Percentiles rank a stretch among this genome's conserved stretches.
Conservation (phyloP, 83 land plant genomes). For the Larix sibirica region DNA sequence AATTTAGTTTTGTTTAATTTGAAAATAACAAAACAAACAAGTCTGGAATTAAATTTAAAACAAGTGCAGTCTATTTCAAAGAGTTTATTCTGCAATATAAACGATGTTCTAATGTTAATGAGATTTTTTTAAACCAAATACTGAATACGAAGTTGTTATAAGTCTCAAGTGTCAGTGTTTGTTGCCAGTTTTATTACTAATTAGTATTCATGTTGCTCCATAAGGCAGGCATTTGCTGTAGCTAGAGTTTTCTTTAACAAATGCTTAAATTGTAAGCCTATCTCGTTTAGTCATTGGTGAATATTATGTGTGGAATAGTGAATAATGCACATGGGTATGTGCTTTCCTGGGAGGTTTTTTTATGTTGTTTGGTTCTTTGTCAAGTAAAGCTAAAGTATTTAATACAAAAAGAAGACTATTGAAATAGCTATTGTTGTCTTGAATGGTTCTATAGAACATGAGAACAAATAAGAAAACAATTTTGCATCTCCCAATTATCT, state of each 20-base stretch:
- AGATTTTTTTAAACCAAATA: conserved; percentile 75
- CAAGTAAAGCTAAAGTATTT: no score
- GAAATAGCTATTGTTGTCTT: no score
- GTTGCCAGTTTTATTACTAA: conserved; percentile 66
- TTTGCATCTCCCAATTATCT: no score
- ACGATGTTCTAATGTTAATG: conserved; percentile 73
- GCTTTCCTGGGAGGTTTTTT: no score
- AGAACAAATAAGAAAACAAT: no score
- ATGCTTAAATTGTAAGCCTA: conserved; percentile 93
- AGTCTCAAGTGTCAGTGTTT: conserved; percentile 87
- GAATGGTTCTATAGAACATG: no score
- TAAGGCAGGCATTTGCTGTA: conserved; percentile 72
- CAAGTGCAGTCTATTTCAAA: background rate
- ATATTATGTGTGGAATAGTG: no score
- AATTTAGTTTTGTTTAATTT: background rate
- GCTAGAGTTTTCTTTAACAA: conserved; percentile 88
- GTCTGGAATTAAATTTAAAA: background rate
- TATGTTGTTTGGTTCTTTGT: no score
- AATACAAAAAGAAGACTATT: no score
- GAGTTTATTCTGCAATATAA: conserved; percentile 66
- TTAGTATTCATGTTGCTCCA: conserved; percentile 66
- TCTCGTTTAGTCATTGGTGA: conserved; percentile 16
- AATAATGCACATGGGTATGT: no score
- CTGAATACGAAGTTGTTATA: conserved; percentile 79
- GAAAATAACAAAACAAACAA: background rate